Percentiles rank a stretch among this genome's conserved stretches.
Evolutionary conservation across 495 filamentous ascomycete species (phyloP).

Genomic region (Usnea hakonensis): DNA sequence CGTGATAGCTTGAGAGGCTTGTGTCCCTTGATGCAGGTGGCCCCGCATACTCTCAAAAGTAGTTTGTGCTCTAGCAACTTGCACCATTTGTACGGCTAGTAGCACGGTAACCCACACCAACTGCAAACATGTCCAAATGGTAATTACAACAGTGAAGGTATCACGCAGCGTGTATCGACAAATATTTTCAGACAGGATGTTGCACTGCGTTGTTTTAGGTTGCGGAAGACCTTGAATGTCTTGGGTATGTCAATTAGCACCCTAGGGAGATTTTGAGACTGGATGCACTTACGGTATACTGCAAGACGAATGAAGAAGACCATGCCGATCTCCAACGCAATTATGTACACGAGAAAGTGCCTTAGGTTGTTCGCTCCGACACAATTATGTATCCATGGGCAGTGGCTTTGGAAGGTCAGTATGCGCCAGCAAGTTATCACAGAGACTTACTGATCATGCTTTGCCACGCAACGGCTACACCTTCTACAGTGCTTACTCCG

Average conservation of each 20-base stretch:
- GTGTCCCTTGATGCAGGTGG: conserved; percentile 45
- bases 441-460: conserved; percentile 83
- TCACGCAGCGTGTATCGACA: conserved; percentile 72
- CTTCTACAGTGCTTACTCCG: conserved; percentile 91
- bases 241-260: conserved; percentile 22
- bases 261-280: conserved; percentile 8
- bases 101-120: conserved; percentile 95
- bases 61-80: conserved; percentile 84
- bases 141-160: conserved; percentile 70
- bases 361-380: conserved; percentile 90
- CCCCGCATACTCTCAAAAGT: conserved; percentile 93
- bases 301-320: conserved; percentile 49
- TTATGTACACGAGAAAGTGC: conserved; percentile 86
- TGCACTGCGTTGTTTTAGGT: conserved; percentile 51
- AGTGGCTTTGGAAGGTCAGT: conserved; percentile 66
- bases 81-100: conserved; percentile 80
- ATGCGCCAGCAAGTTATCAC: neutral
- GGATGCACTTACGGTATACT: conserved; percentile 41
- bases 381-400: conserved; percentile 96
- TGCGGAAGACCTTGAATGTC: conserved; percentile 41
- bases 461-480: conserved; percentile 87
- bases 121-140: conserved; percentile 72
- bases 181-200: conserved; percentile 62
- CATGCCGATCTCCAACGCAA: conserved; percentile 69
- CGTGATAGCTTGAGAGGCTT: conserved; percentile 58